A percentile compares a stretch with the other conserved stretches of the same genome.
phyloP scores from a whole-genome alignment of 1,284 basidiomycete species.

The Paramarasmius palmivorus region DNA sequence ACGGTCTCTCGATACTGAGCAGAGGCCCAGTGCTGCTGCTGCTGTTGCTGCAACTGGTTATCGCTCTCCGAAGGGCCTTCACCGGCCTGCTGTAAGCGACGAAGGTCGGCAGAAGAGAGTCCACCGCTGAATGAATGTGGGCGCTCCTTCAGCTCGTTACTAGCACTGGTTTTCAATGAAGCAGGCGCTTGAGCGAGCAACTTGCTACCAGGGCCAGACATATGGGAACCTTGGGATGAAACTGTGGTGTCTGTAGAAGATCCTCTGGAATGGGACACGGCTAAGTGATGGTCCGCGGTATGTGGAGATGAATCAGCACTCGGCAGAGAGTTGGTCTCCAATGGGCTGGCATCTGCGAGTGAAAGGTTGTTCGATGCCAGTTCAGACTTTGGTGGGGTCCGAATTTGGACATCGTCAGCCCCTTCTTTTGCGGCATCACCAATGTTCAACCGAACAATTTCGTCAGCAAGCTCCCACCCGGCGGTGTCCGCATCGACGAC shows the following conservation, averaged over 20 bases:
- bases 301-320: conserved; percentile 75
- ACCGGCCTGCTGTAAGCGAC: conserved; percentile 68
- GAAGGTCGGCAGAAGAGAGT: conserved; percentile 67
- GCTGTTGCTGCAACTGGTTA: conserved; percentile 36
- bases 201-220: conserved; percentile 52
- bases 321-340: conserved; percentile 69
- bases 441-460: conserved; percentile 71
- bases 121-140: conserved; percentile 80
- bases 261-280: conserved; percentile 70
- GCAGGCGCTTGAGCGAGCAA: conserved; percentile 47
- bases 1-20: conserved; percentile 47
- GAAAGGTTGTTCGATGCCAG: conserved; percentile 46
- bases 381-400: conserved; percentile 66
- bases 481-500: conserved; percentile 56
- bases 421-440: conserved; percentile 48
- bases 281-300: conserved; percentile 59
- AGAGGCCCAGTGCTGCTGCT: conserved; percentile 43
- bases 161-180: conserved; percentile 49
- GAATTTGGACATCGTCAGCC: conserved; percentile 54
- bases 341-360: conserved; percentile 63
- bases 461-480: conserved; percentile 72
- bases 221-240: conserved; percentile 56
- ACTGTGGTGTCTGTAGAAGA: conserved; percentile 72
- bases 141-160: conserved; percentile 65
- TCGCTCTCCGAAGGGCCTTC: conserved; percentile 40